phyloP scores from a whole-genome alignment of 2,329 filamentous ascomycete species.

The Tetracladium maxilliforme region DNA sequence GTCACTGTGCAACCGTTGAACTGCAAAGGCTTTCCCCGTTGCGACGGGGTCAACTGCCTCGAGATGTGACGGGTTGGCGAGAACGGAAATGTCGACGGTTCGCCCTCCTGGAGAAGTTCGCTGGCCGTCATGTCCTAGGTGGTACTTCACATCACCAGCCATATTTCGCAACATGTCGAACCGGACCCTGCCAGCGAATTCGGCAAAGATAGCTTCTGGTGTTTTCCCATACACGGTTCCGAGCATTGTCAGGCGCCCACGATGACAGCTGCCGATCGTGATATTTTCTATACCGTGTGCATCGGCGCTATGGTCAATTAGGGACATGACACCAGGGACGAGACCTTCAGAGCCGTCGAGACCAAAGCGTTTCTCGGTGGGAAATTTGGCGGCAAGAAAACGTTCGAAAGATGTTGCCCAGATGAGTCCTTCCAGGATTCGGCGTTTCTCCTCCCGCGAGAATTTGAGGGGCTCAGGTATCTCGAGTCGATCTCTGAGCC shows the following conservation, averaged over 20 bases:
- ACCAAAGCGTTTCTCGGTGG: slow-evolving; percentile 98
- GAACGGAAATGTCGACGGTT: slow-evolving; percentile 95
- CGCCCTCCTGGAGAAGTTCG: slow-evolving; percentile 95
- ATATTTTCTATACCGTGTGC: slow-evolving; percentile 99
- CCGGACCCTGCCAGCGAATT: slow-evolving; percentile 80
- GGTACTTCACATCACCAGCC: slow-evolving; percentile 98
- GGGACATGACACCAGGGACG: slow-evolving; percentile 96
- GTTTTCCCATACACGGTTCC: slow-evolving; percentile 98
- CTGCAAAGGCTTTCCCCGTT: slow-evolving; percentile 90
- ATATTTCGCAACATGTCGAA: slow-evolving; percentile 74
- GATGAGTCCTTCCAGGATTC: slow-evolving; percentile 92
- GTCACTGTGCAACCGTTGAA: slow-evolving; percentile 97
- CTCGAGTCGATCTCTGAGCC: slow-evolving; percentile 90
- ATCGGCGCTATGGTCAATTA: slow-evolving; percentile 96
- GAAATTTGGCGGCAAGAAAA: slow-evolving; percentile 94
- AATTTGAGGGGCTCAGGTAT: slow-evolving; percentile 93
- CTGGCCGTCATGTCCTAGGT: slow-evolving; percentile 99
- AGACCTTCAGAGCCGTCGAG: slow-evolving; percentile 94
- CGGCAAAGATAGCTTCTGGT: slow-evolving; percentile 98
- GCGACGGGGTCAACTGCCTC: slow-evolving; percentile 98
- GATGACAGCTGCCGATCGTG: slow-evolving; percentile 98
- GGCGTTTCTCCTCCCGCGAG: slow-evolving; percentile 94
- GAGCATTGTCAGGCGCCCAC: slow-evolving; percentile 93
- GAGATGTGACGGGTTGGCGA: slow-evolving; percentile 95
- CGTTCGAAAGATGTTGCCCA: slow-evolving; percentile 97